phyloP scores from a whole-genome alignment of 2,329 filamentous ascomycete species.

The Ophiocordyceps camponoti-floridani region DNA sequence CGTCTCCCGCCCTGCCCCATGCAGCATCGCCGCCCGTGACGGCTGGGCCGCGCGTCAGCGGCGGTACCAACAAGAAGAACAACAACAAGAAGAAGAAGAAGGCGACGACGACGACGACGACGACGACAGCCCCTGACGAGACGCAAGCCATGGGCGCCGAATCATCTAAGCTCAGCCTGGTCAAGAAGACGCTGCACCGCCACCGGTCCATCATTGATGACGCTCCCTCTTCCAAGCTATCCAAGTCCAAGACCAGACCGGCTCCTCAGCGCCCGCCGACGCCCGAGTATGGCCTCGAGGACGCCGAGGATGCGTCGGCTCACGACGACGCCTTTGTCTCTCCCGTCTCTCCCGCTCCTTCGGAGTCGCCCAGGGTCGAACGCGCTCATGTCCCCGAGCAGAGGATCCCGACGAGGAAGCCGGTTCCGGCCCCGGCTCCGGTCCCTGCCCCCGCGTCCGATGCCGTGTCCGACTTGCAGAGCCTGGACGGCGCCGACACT shows the following conservation, averaged over 20 bases:
- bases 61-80: too few relatives aligned
- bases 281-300: slow-evolving; percentile 28
- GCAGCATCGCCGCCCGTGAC: background rate
- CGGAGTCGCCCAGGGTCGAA: slow-evolving; percentile 14
- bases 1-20: background rate
- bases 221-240: background rate
- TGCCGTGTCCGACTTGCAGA: slow-evolving; percentile 8
- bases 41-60: slow-evolving; percentile 6
- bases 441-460: slow-evolving; percentile 8
- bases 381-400: slow-evolving; percentile 2
- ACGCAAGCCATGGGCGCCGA: slow-evolving; percentile 14
- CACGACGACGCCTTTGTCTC: slow-evolving; percentile 19
- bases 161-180: slow-evolving; percentile 13
- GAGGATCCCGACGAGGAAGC: slow-evolving; percentile 8
- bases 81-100: background rate
- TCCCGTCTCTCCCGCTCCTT: slow-evolving; percentile 26
- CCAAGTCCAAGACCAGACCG: slow-evolving; percentile 1
- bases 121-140: slow-evolving; percentile 2
- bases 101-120: background rate
- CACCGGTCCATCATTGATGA: background rate
- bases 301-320: slow-evolving; percentile 17
- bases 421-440: slow-evolving; percentile 8
- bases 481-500: slow-evolving; percentile 2
- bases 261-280: slow-evolving; percentile 23
- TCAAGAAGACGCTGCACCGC: slow-evolving; percentile 8